These are phyloP conservation scores for Scedosporium aurantiacum DNA, from an alignment of 2,329 filamentous ascomycete genomes.

Conservation along the genomic window DNA sequence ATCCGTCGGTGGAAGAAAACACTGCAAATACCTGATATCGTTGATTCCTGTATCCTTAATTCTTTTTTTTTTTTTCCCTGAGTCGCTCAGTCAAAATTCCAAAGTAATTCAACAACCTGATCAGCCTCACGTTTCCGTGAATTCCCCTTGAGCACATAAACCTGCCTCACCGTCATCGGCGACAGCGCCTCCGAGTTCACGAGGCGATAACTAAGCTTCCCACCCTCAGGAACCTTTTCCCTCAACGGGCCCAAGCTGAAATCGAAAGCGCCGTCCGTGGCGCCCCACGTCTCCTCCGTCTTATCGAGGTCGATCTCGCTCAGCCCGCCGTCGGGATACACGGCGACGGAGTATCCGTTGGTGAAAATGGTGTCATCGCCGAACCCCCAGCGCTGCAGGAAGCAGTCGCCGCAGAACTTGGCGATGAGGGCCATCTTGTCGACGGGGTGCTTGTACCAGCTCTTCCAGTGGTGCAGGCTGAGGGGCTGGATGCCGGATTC, in stretches of 20 bases:
- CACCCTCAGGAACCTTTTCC: conserved; percentile 18
- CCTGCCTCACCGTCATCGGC: conserved; percentile 22
- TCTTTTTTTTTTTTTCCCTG: background rate
- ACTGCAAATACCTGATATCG: conserved; percentile 32
- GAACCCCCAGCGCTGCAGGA: conserved; percentile 44
- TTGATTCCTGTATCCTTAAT: conserved; percentile 6
- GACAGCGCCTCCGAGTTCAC: conserved; percentile 29
- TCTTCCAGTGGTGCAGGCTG: conserved; percentile 54
- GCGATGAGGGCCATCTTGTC: conserved; percentile 36
- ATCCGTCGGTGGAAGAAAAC: conserved; percentile 35
- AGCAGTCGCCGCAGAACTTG: conserved; percentile 45
- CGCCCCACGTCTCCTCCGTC: conserved; percentile 43
- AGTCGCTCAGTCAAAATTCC: conserved; percentile 16
- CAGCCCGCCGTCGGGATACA: conserved; percentile 31
- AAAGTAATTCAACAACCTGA: conserved; percentile 38
- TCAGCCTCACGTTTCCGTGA: conserved; percentile 22
- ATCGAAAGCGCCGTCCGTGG: conserved; percentile 35
- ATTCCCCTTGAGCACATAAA: conserved; percentile 24
- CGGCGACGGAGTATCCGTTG: conserved; percentile 47
- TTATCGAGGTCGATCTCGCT: conserved; percentile 29
- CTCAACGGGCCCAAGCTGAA: conserved; percentile 43
- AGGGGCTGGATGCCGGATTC: conserved; percentile 43
- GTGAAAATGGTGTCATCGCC: conserved; percentile 37
- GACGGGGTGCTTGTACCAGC: conserved; percentile 42
- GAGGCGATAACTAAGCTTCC: conserved; percentile 42